A percentile compares a stretch with the other conserved stretches of the same genome.
phyloP scores from a whole-genome alignment of 345 rosid species.

The Hibiscus syriacus region DNA sequence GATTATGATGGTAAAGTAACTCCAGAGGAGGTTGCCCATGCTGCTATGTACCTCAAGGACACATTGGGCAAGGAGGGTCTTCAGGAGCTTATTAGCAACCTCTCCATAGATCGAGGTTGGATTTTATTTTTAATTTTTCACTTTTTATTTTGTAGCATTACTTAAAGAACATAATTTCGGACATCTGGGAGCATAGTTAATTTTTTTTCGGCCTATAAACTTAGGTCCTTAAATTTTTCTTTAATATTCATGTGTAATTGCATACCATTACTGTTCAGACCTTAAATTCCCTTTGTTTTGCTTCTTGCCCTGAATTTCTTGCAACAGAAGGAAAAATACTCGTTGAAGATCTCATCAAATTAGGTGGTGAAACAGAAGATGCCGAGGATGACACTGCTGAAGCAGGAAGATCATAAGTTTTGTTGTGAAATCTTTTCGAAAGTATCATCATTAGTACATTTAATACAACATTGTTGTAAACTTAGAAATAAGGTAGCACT shows the following conservation, averaged over 20 bases:
- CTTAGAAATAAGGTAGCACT: neutral
- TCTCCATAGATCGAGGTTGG: constrained; percentile 82
- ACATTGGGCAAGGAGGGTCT: constrained; percentile 84
- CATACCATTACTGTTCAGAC: neutral
- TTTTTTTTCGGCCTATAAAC: neutral
- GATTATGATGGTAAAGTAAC: constrained; percentile 93
- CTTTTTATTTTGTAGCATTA: neutral
- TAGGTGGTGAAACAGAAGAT: constrained; percentile 63
- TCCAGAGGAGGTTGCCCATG: constrained; percentile 90
- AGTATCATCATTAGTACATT: neutral
- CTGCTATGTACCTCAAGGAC: constrained; percentile 76
- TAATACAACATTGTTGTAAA: neutral
- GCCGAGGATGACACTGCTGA: constrained; percentile 27
- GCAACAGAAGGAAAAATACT: constrained; percentile 78
- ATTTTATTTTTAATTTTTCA: neutral
- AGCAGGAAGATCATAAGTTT: constrained; percentile 24
- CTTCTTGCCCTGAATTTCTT: constrained; percentile 6
- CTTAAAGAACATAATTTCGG: neutral
- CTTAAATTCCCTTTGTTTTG: neutral
- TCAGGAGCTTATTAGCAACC: constrained; percentile 79
- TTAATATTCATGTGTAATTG: neutral
- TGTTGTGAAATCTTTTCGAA: neutral
- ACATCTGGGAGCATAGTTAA: neutral
- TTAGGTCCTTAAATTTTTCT: neutral
- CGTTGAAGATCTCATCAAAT: constrained; percentile 72